Base-by-base conservation (phyloP, 805 yeast genomes). In the Phaffomyces antillensis region DNA sequence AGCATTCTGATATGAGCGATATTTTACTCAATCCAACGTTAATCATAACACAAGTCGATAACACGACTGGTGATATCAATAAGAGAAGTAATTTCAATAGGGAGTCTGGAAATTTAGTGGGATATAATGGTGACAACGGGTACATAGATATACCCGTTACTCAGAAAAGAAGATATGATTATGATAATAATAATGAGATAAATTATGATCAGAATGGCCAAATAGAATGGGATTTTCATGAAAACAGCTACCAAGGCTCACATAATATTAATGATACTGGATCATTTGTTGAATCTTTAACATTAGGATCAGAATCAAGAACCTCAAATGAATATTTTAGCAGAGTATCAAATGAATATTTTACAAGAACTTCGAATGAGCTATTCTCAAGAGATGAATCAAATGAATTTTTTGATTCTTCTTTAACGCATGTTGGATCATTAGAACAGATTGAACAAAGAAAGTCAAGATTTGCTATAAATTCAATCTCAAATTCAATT, bases 321-420 rank as follows among this genome's bases (percentile, higher is more conserved):
- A 61, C 64, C 12, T 54, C 63, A 10, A 66, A 65, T 41, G 69
- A 65, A 40, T 60, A 62, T 36, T 48, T 52, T 20, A 79, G 23
- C 6, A 20, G 23, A 20, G 23, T 20, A 5, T 20, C 23, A 20
- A 20, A 65, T 41, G 69, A 65, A 40, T 60, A 62, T 36, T 48
- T 52, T 20, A 79, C 78, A 13, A 55, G 68, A 5, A 55, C 74
- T 2, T 31, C 55, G 16, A 42, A 40, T 31, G 46, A 40, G 16
- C 15, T 26, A 18, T 39, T 43, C 15, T 36, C 48, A 32, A 38
- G 41, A 31, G 47, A 50, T 36, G 23, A 20, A 20, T 46, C 50
- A 2, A 46, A 48, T 8, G 47, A 44, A 18, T 44, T 52, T 40
- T 50, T 45, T 39, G 40, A 40, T 11, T 30, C 43, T 4, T 40